phyloP scores from a whole-genome alignment of 495 filamentous ascomycete genomes.

The Usnea hakonensis region DNA sequence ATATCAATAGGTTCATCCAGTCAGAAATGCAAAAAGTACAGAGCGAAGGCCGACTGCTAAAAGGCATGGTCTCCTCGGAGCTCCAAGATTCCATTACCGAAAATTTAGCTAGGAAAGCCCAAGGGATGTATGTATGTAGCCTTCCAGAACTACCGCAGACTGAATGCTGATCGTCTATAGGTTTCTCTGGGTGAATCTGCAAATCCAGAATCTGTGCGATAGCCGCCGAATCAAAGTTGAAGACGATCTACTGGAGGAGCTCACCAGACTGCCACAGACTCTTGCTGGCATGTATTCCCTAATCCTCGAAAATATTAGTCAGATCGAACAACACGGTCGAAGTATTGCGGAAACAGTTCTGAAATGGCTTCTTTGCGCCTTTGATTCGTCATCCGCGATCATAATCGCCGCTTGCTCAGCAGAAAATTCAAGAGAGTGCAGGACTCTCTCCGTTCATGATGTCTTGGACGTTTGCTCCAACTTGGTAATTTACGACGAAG shows the following conservation, averaged over 20 bases:
- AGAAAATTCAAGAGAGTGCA: neutral
- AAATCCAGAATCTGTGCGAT: constrained; percentile 1
- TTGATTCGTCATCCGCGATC: neutral
- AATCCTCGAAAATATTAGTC: neutral
- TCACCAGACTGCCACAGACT: neutral
- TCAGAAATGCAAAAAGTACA: neutral
- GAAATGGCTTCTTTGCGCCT: neutral
- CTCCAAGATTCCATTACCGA: neutral
- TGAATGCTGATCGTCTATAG: neutral
- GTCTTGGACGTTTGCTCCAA: neutral
- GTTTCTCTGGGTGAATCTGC: constrained; percentile 1
- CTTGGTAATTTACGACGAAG: constrained; percentile 11
- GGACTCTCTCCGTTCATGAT: neutral
- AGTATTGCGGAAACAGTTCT: neutral
- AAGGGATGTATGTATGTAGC: neutral
- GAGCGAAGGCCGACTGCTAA: neutral
- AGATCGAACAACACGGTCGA: neutral
- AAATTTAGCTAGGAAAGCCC: neutral
- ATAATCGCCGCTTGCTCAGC: neutral
- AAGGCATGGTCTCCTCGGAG: neutral
- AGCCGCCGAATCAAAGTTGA: neutral
- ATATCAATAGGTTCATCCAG: neutral
- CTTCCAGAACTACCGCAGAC: neutral
- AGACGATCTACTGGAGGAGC: neutral
- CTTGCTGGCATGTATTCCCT: neutral